Conservation (phyloP, 2,329 filamentous ascomycete species). For the Kalmusia sp. region DNA sequence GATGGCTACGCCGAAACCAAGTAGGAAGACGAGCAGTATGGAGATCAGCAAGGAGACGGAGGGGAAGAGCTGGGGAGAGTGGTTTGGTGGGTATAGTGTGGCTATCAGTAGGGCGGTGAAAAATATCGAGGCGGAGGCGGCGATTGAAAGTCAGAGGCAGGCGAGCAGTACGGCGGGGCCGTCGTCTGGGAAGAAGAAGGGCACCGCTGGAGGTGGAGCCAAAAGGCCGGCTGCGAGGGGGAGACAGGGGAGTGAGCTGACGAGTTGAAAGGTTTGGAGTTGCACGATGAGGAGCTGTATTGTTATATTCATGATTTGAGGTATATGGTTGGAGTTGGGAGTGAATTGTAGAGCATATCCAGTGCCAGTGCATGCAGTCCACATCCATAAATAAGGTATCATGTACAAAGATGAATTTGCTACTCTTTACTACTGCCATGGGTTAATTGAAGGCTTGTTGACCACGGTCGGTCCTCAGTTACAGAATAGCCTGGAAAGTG, state of each 20-base stretch:
- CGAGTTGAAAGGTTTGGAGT: background rate
- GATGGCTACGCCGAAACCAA: conserved; percentile 14
- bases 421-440: no score
- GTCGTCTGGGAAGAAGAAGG: conserved; percentile 9
- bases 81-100: conserved; percentile 48
- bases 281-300: background rate
- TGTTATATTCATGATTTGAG: no score
- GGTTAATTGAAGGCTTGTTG: no score
- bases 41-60: conserved; percentile 23
- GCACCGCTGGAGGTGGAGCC: background rate
- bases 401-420: no score
- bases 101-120: conserved; percentile 44
- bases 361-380: no score
- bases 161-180: conserved; percentile 9
- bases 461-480: no score
- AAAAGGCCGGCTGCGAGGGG: conserved; percentile 20
- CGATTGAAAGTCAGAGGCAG: conserved; percentile 35
- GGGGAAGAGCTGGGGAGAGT: conserved; percentile 44
- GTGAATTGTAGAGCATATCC: no score
- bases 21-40: conserved; percentile 8
- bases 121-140: conserved; percentile 46
- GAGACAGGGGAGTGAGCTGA: conserved; percentile 8
- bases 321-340: no score
- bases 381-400: no score
- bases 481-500: no score